A percentile compares a stretch with the other conserved stretches of the same genome.
Evolutionary conservation across 257 asterid genomes (phyloP).

Genomic region (Penstemon davidsonii): DNA sequence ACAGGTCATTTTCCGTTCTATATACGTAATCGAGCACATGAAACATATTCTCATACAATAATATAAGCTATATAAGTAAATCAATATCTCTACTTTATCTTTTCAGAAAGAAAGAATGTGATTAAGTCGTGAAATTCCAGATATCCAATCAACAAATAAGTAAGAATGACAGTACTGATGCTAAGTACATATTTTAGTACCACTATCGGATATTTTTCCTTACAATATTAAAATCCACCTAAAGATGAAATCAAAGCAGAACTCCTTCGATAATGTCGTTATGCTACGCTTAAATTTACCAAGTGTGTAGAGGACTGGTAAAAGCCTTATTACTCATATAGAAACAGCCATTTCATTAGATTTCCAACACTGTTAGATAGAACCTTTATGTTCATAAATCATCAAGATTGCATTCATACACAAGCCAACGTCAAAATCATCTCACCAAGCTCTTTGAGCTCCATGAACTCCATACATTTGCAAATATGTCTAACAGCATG

Average conservation of each 20-base stretch:
- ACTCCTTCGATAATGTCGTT: neutral
- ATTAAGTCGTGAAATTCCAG: conserved; percentile 20
- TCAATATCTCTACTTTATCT: neutral
- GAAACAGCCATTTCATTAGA: neutral
- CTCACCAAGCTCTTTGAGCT: conserved; percentile 10
- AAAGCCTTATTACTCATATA: neutral
- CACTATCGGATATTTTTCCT: neutral
- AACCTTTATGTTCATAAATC: neutral
- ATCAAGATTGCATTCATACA: conserved; percentile 5
- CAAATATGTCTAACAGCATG: conserved; percentile 11
- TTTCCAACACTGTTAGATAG: neutral
- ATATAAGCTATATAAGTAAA: neutral
- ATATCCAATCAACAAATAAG: conserved; percentile 18
- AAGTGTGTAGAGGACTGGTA: neutral
- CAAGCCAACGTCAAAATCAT: conserved; percentile 1
- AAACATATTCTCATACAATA: neutral
- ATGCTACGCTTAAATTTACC: neutral
- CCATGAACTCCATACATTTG: conserved; percentile 15
- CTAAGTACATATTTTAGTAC: neutral
- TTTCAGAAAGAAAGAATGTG: conserved; percentile 5
- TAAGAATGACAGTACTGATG: neutral
- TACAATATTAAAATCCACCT: neutral
- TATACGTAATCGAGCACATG: neutral
- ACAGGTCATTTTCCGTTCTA: neutral
- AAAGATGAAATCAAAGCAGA: neutral